phyloP scores from a whole-genome alignment of 108 stramenopile genomes.

The Cyclostephanos invisitatus region DNA sequence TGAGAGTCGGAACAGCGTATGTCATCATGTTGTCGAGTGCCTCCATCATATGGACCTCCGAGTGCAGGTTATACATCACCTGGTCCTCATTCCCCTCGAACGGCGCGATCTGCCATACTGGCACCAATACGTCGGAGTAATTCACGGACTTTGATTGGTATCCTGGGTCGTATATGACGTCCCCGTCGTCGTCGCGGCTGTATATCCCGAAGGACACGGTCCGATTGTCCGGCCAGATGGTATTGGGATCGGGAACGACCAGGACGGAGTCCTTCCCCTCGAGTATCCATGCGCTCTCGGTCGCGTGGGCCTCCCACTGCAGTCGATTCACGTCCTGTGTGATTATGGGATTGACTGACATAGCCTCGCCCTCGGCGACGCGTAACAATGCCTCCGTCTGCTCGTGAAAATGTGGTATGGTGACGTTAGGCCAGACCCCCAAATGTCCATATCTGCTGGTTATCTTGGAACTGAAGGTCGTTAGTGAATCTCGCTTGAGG shows the following conservation, averaged over 20 bases:
- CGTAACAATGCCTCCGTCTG: slow-evolving; percentile 40
- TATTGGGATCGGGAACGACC: slow-evolving; percentile 17
- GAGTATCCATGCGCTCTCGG: slow-evolving; percentile 19
- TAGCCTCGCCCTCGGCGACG: slow-evolving; percentile 40
- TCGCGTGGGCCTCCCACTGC: slow-evolving; percentile 41
- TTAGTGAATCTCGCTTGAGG: slow-evolving; percentile 37
- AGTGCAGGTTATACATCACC: slow-evolving; percentile 62
- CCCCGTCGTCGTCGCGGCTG: slow-evolving; percentile 23
- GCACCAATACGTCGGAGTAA: slow-evolving; percentile 51
- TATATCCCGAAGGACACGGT: slow-evolving; percentile 53
- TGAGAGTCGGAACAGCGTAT: slow-evolving; percentile 17
- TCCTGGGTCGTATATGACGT: slow-evolving; percentile 36
- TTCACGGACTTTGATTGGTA: slow-evolving; percentile 17
- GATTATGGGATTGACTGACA: slow-evolving; percentile 54
- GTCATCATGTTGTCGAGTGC: slow-evolving; percentile 49
- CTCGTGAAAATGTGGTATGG: slow-evolving; percentile 54
- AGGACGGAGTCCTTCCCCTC: slow-evolving; percentile 10
- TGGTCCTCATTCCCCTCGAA: slow-evolving; percentile 45
- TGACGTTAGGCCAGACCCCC: slow-evolving; percentile 59
- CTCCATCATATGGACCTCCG: slow-evolving; percentile 28
- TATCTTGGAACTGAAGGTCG: slow-evolving; percentile 44
- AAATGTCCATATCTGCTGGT: slow-evolving; percentile 42
- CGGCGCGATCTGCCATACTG: slow-evolving; percentile 69
- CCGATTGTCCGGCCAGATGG: slow-evolving; percentile 42
- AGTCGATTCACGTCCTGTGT: slow-evolving; percentile 42